Evolutionary conservation across 148 eudicot species (phyloP).

Genomic region (Fagopyrum homotropicum): DNA sequence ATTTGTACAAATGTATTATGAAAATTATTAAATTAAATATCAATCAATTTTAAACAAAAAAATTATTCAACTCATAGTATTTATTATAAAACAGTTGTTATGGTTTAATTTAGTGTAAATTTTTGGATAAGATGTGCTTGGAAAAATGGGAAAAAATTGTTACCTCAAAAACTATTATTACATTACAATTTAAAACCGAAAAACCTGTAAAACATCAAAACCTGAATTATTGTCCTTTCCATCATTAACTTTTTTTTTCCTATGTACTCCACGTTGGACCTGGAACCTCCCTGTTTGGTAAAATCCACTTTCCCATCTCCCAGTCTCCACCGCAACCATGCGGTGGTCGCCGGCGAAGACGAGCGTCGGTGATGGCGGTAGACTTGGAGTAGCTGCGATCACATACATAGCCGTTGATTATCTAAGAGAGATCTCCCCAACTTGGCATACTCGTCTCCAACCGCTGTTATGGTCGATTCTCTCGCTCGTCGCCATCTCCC

Average conservation of each 20-base stretch:
- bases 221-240: no score
- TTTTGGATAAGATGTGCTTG: no score
- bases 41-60: no score
- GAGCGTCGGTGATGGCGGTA: slow-evolving; percentile 29
- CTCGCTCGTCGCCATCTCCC: slow-evolving; percentile 47
- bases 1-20: no score
- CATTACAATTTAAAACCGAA: not conserved
- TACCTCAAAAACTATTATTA: no score
- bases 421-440: slow-evolving; percentile 61
- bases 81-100: no score
- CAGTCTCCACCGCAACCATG: slow-evolving; percentile 22
- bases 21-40: no score
- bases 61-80: no score
- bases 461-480: slow-evolving; percentile 62
- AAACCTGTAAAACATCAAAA: not conserved
- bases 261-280: not conserved
- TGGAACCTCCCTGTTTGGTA: not conserved
- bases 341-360: slow-evolving; percentile 22
- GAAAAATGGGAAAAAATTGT: no score
- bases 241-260: no score
- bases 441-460: slow-evolving; percentile 68
- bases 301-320: not conserved
- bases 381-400: slow-evolving; percentile 58
- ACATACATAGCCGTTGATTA: slow-evolving; percentile 73
- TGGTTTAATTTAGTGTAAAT: no score